Evolutionary conservation across 179 eudicot species (phyloP).

Genomic region (Nepenthes alata): DNA sequence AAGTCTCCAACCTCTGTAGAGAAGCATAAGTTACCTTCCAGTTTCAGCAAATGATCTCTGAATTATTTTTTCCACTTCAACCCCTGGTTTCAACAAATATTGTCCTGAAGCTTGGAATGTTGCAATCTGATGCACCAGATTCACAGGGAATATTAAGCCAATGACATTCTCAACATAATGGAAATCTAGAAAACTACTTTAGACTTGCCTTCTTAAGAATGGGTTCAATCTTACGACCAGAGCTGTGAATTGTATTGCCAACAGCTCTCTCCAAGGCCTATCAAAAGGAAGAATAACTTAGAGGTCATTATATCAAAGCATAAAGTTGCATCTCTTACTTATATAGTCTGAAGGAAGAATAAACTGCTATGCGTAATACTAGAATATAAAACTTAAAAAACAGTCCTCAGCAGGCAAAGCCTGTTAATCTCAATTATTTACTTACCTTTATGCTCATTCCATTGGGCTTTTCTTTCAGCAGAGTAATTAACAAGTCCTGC

Average conservation of each 20-base stretch:
- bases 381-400: too few species aligned
- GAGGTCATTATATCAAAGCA: neutral
- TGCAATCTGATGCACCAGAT: conserved; percentile 46
- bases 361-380: too few species aligned
- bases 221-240: conserved; percentile 57
- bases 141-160: too few species aligned
- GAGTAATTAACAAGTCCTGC: conserved; percentile 43
- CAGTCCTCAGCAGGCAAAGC: too few species aligned
- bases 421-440: conserved; percentile 1
- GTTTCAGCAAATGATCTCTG: conserved; percentile 32
- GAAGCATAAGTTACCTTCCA: conserved; percentile 40
- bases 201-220: conserved; percentile 57
- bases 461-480: conserved; percentile 54
- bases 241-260: conserved; percentile 48
- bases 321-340: neutral
- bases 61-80: conserved; percentile 39
- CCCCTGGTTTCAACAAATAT: conserved; percentile 62
- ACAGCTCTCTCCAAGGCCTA: conserved; percentile 89
- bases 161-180: too few species aligned
- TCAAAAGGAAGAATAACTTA: conserved; percentile 2
- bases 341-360: too few species aligned
- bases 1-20: neutral
- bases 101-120: conserved; percentile 61
- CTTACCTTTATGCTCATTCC: conserved; percentile 86
- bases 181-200: too few species aligned